Base-by-base conservation (phyloP, 1,284 basidiomycete species). In the Psilocybe mexicana region DNA sequence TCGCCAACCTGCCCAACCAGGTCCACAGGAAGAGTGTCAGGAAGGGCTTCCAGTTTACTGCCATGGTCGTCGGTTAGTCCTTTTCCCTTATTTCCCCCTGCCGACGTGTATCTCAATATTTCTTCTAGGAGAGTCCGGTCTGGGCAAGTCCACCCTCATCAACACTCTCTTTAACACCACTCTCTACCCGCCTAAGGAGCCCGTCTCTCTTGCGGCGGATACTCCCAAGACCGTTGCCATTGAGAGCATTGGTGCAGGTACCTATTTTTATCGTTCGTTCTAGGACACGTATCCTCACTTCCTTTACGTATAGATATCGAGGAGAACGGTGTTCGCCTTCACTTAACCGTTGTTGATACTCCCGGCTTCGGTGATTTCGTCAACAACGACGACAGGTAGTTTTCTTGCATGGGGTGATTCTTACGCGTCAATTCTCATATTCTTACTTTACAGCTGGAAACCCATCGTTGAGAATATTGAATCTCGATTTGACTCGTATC, bases 381-480 rank as follows among this genome's bases (percentile, higher is more conserved):
- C 72, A 97, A 98, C 83, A 98, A 98, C 74, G 93, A 96, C 65
- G 93, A 96, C 68, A 94, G 93, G 93, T 93, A 68, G 62, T 72
- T 33, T 70, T 58, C 63, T 65, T 63, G 56, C 52, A 36, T 52
- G 44, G 60, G 55, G 57, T 44, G 49, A 60, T 57, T 50, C 55
- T 51, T 48, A 57, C 51, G 66, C 65, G 61, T 55, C 55, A 55
- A 53, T 55, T 59, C 54, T 55, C 64, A 49, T 59, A 53, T 51
- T 36, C 24, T 42, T 48, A 40, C 62, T 38, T 52, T 55, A 36
- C 23, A 94, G 94, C 75, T 98, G 96, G 96, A 96, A 93, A 75
- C 96, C 96, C 54, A 96, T 98, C 63, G 84, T 97, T 40, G 94
- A 97, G 74, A 94, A 96, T 79, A 98, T 98, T 64, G 96, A 98